A percentile compares a stretch with the other conserved stretches of the same genome.
Evolutionary conservation across 2,329 filamentous ascomycete genomes (phyloP).

Genomic region (Stachybotrys echinatus): DNA sequence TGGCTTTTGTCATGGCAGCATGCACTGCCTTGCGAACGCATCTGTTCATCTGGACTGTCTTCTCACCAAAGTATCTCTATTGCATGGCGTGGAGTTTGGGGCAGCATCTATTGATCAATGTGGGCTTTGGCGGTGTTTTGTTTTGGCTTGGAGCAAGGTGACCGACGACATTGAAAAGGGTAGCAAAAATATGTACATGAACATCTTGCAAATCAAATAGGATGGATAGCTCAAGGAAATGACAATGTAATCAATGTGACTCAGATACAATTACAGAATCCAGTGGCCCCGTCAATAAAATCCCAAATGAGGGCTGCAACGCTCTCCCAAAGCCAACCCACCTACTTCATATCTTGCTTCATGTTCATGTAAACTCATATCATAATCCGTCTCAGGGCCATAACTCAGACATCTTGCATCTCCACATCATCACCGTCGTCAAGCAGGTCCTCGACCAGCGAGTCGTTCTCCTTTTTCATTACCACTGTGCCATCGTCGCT

Average conservation of each 20-base stretch:
- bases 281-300: too few species aligned
- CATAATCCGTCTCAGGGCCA: neutral
- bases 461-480: slow-evolving; percentile 24
- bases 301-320: too few species aligned
- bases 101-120: slow-evolving; percentile 72
- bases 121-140: slow-evolving; percentile 54
- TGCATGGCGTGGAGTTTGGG: slow-evolving; percentile 81
- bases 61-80: slow-evolving; percentile 94
- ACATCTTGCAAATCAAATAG: too few species aligned
- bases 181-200: neutral
- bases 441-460: slow-evolving; percentile 33
- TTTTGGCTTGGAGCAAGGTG: slow-evolving; percentile 49
- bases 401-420: slow-evolving; percentile 19
- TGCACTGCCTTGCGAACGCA: slow-evolving; percentile 82
- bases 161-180: slow-evolving; percentile 10
- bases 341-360: neutral
- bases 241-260: too few species aligned
- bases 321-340: neutral
- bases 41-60: slow-evolving; percentile 98
- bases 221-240: too few species aligned
- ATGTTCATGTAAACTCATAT: neutral
- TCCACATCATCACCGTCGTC: slow-evolving; percentile 34
- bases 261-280: too few species aligned
- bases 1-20: slow-evolving; percentile 77
- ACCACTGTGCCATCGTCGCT: slow-evolving; percentile 26